phyloP scores from a whole-genome alignment of 2,329 filamentous ascomycete genomes.

The Arthrinium phaeospermum region DNA sequence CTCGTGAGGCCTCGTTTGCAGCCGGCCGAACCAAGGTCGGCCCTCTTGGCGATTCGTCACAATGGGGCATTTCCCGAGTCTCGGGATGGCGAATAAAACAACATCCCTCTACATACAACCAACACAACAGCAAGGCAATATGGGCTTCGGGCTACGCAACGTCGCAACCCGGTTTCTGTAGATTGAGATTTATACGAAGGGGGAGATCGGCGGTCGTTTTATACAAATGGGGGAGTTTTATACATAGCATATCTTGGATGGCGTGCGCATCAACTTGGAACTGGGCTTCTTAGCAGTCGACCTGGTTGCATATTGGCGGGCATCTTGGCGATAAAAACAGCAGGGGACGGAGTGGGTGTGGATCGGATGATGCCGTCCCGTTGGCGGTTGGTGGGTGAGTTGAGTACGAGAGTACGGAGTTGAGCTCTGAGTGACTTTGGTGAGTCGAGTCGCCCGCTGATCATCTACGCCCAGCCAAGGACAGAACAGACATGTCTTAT shows the following conservation, averaged over 20 bases:
- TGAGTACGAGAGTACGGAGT: too few species aligned
- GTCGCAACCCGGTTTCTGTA: not conserved
- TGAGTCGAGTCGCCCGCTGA: not conserved
- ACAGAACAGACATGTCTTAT: constrained; percentile 10
- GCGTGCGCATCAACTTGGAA: constrained; percentile 3
- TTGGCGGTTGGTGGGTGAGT: not conserved
- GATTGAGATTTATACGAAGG: not conserved
- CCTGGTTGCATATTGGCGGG: not conserved
- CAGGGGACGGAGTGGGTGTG: constrained; percentile 2
- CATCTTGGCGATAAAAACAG: constrained; percentile 7
- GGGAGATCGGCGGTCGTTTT: not conserved
- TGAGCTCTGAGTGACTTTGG: too few species aligned
- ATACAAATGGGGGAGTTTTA: constrained; percentile 1
- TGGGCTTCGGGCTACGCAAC: not conserved
- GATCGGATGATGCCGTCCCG: constrained; percentile 5
- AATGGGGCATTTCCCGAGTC: not conserved
- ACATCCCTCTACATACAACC: not conserved
- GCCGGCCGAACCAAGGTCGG: not conserved
- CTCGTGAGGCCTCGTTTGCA: not conserved
- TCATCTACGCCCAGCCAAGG: not conserved
- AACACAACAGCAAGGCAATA: not conserved
- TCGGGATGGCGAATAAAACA: not conserved
- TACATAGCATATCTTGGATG: not conserved
- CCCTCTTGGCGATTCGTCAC: not conserved
- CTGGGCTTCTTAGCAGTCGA: not conserved